phyloP scores from a whole-genome alignment of 1,139 yeast species.

The Groenewaldozyma sp. region DNA sequence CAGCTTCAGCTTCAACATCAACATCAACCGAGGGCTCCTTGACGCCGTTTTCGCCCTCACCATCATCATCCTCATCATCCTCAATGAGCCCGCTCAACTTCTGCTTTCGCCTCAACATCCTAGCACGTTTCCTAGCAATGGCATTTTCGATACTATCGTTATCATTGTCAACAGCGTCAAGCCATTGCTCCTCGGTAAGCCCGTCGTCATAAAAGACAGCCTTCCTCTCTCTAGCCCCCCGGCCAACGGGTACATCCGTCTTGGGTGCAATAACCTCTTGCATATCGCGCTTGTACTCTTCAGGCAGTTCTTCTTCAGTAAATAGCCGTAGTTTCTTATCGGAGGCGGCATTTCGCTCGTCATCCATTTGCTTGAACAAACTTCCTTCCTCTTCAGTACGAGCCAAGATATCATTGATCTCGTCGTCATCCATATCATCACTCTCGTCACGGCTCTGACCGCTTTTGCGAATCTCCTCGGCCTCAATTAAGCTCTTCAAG shows the following conservation, averaged over 20 bases:
- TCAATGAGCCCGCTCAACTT: conserved; percentile 7
- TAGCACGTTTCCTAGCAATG: conserved; percentile 49
- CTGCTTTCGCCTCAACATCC: conserved; percentile 16
- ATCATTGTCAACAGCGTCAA: conserved; percentile 60
- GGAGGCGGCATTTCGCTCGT: conserved; percentile 36
- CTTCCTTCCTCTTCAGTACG: conserved; percentile 66
- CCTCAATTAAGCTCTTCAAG: conserved; percentile 73
- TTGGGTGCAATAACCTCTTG: conserved; percentile 42
- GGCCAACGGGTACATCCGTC: conserved; percentile 41
- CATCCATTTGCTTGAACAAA: conserved; percentile 60
- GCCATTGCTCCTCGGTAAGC: conserved; percentile 91
- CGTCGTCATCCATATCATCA: conserved; percentile 41
- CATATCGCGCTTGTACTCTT: conserved; percentile 68
- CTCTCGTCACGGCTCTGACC: conserved; percentile 53
- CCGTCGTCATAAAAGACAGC: conserved; percentile 83
- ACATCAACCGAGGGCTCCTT: not conserved
- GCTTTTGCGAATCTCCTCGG: conserved; percentile 47
- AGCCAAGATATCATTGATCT: conserved; percentile 79
- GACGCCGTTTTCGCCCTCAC: not conserved
- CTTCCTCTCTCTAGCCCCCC: conserved; percentile 78
- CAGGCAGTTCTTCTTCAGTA: conserved; percentile 65
- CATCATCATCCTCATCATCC: conserved; percentile 6
- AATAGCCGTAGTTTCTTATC: conserved; percentile 45
- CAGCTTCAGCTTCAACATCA: not conserved
- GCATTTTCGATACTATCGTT: conserved; percentile 64